Evolutionary conservation across 1,284 basidiomycete species (phyloP), one percentile per base, ranked within the genome.

Genomic region (Tylopilus sp.): DNA sequence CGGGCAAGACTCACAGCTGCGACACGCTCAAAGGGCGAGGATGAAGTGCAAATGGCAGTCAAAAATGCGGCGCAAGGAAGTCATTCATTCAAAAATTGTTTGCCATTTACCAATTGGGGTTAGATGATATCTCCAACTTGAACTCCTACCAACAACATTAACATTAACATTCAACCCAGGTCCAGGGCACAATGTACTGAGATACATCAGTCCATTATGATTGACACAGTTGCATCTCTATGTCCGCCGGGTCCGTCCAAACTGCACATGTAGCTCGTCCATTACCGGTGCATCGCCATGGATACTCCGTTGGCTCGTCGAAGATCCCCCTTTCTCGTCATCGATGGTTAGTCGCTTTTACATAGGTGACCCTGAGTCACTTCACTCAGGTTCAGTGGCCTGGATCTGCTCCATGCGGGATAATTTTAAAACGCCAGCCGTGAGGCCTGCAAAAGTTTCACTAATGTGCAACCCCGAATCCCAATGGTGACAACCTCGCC

Each of bases 1-100:
- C n/a, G 47, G 13, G 24, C 47, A 49, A 49, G 47, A n/a, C n/a
- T 63, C 60, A 75, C 72, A 32, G 64, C n/a, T 24, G 64, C 53
- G 55, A 65, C 59, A 63, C 52, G 61, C 57, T 61, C 53, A 41
- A 62, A 53, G 47, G 19, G 56, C 59, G 57, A 72, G 67, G 56
- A 47, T 47, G 44, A 47, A 8, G 44, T 47, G 44, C 44, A 47
- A 19, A 47, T 9, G 44, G 19, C 19, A 19, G 9, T 6, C 19
- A 5, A 49, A 49, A 24, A 15, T 47, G 44, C 44, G 44, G 44
- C 44, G 44, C 44, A 24, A 24, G 47, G 10, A 49, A 49, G 47
- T 24, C n/a, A 29, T 54, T 44, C 52, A 52, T 60, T 47, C 44
- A 47, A 57, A 64, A 64, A 63, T 29, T 54, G 15, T 49, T 56